A percentile compares a stretch with the other conserved stretches of the same genome.
Evolutionary conservation across 225 moss, liverwort and hornwort genomes (phyloP).

Genomic region (Physcomitrium patens): DNA sequence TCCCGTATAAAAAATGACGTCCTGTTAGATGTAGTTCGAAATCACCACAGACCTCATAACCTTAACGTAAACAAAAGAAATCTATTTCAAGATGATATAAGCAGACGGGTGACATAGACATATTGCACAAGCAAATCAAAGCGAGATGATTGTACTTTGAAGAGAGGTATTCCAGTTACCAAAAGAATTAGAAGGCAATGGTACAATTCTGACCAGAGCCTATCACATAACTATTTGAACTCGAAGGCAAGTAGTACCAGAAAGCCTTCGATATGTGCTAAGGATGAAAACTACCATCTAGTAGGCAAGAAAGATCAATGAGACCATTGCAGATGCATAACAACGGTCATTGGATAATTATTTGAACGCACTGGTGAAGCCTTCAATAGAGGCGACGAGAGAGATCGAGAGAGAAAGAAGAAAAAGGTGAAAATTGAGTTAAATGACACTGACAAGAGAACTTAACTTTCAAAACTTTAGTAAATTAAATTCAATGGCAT

Average conservation of each 20-base stretch:
- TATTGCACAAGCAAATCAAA: no score
- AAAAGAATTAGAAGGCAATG: neutral
- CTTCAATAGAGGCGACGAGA: conserved; percentile 7
- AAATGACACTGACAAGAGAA: neutral
- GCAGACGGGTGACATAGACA: neutral
- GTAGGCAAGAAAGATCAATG: conserved; percentile 9
- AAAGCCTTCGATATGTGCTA: conserved; percentile 33
- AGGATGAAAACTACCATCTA: no score
- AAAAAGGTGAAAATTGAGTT: neutral
- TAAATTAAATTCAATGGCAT: neutral
- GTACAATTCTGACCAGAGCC: neutral
- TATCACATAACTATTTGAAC: conserved; percentile 31
- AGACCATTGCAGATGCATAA: conserved; percentile 3
- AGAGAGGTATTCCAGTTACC: conserved; percentile 1
- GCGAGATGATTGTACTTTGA: neutral
- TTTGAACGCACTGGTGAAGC: conserved; percentile 22
- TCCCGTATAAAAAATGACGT: neutral
- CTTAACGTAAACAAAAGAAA: neutral
- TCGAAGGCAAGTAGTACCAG: conserved; percentile 2
- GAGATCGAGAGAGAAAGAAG: neutral
- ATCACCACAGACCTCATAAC: neutral
- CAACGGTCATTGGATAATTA: neutral
- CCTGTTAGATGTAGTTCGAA: neutral
- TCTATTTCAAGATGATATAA: neutral
- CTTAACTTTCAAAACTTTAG: neutral